phyloP scores from a whole-genome alignment of 192 early-diverging fungal species.

The Linnemannia schmuckeri region DNA sequence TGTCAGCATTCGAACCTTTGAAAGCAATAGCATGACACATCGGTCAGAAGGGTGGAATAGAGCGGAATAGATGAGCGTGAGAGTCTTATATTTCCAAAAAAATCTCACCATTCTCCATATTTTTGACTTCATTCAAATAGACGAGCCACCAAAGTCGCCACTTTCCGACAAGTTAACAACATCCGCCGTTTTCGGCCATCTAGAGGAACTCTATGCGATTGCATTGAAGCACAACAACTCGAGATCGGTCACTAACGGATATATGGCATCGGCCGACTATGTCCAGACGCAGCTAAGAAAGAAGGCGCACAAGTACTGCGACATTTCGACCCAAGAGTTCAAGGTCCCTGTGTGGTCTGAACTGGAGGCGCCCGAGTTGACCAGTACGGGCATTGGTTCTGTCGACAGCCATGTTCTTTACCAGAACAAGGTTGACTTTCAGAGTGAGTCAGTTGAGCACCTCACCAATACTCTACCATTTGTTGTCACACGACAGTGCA shows the following conservation, averaged over 20 bases:
- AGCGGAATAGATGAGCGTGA: neutral
- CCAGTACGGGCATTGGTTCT: slow-evolving; percentile 31
- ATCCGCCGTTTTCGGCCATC: slow-evolving; percentile 40
- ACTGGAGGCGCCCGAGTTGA: slow-evolving; percentile 48
- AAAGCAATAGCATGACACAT: neutral
- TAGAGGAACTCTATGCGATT: slow-evolving; percentile 52
- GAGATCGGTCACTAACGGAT: slow-evolving; percentile 57
- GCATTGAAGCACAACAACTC: slow-evolving; percentile 56
- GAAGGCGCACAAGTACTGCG: slow-evolving; percentile 40
- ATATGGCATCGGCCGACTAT: slow-evolving; percentile 71
- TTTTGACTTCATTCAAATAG: slow-evolving; percentile 2
- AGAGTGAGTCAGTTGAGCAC: slow-evolving; percentile 47
- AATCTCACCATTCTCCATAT: neutral
- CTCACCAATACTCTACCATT: neutral
- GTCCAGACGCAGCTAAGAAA: slow-evolving; percentile 66
- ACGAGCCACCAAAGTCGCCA: slow-evolving; percentile 33
- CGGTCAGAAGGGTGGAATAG: neutral
- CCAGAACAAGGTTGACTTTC: slow-evolving; percentile 63
- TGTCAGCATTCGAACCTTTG: neutral
- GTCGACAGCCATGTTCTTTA: slow-evolving; percentile 26
- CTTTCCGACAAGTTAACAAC: slow-evolving; percentile 26
- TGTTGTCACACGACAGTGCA: neutral
- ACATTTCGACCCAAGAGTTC: slow-evolving; percentile 64
- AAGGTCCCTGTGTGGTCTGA: slow-evolving; percentile 63
- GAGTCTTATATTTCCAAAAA: neutral